Evolutionary conservation across 306 rosid species (phyloP), one percentile per base, ranked within the genome.

Genomic region (Lotus japonicus): DNA sequence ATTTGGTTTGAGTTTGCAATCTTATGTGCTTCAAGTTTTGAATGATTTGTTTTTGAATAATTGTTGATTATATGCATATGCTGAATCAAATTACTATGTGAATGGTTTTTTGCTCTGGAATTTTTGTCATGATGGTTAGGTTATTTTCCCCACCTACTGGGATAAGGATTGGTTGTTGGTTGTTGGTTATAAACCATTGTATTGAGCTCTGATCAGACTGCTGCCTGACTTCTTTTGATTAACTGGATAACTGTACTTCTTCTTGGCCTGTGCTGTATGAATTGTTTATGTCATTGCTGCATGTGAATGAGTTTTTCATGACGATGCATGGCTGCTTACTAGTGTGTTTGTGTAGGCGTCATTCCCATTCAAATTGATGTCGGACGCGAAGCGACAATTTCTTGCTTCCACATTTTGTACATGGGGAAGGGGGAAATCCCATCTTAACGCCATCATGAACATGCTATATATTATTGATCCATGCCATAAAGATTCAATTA

Each of bases 1-100:
- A 67, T 54, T 59, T 72, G 67, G 62, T 50, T 67, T 78, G 68
- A 48, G 77, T 80, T 52, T 28, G 84, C 76, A 17, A 58, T 63
- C 23, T 56, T 58, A 41, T 68, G 16, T 35, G 9, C 63, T 54
- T 36, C 18, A 44, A 38, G 53, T 17, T 46, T 77, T 77, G 41
- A 9, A 44, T 17, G 64, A 33, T 69, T 70, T 38, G 44, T 38
- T 31, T 50, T 5, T 16, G 5, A 23, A 8, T 19, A 18, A 13
- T 13, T 51, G 0, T 38, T 63, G 12, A 26, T n/a, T 41, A n/a
- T 59, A 58, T 65, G 33, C 11, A 28, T 53, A 9, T 17, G n/a
- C 23, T 49, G 28, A 52, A 42, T 51, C 13, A 28, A 12, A 31
- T 58, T 58, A 13, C 4, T 39, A 6, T 46, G 5, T 61, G 75